Percentiles rank a stretch among this genome's conserved stretches.
phyloP scores from a whole-genome alignment of 768 basidiomycete genomes.

The Boletus sp. region DNA sequence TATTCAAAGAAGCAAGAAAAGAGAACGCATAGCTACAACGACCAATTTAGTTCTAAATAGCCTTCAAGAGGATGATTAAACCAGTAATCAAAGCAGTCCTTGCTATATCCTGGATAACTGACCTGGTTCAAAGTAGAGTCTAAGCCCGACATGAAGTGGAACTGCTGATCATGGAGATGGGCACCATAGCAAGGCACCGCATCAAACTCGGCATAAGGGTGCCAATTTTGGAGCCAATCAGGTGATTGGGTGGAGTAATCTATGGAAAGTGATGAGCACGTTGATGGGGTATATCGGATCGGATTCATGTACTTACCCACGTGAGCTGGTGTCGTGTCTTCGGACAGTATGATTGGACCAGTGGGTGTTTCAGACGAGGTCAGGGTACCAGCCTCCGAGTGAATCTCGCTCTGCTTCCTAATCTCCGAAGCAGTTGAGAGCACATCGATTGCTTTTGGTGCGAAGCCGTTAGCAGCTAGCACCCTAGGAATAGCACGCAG shows the following conservation, averaged over 20 bases:
- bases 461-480: neutral
- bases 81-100: neutral
- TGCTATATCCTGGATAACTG: neutral
- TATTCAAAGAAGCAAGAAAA: neutral
- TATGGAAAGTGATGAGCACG: neutral
- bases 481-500: neutral
- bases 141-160: neutral
- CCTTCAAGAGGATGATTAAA: neutral
- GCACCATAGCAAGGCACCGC: neutral
- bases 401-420: neutral
- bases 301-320: conserved; percentile 1
- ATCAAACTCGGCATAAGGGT: neutral
- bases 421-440: neutral
- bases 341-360: neutral
- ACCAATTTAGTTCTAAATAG: neutral
- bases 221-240: neutral
- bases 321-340: neutral
- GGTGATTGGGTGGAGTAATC: neutral
- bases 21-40: neutral
- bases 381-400: neutral
- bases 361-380: neutral
- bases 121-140: neutral
- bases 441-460: conserved; percentile 7
- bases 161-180: neutral
- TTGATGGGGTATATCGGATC: neutral